These are phyloP conservation scores for Amauroascus niger DNA, from an alignment of 2,329 filamentous ascomycete genomes.

Conservation along the genomic window DNA sequence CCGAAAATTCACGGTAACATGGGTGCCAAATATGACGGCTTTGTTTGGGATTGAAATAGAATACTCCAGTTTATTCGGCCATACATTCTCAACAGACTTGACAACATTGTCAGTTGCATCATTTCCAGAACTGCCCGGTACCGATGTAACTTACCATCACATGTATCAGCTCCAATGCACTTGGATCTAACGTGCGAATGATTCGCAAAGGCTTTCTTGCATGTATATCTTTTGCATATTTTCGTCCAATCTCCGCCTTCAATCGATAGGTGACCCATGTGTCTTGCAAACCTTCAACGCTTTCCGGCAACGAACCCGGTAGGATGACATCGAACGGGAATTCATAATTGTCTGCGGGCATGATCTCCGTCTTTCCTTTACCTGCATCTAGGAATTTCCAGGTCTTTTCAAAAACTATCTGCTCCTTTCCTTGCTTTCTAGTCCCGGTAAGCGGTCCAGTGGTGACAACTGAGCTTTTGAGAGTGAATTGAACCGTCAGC, in stretches of 20 bases:
- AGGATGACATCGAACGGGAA: slow-evolving; percentile 69
- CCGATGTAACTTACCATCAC: slow-evolving; percentile 56
- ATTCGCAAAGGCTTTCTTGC: slow-evolving; percentile 69
- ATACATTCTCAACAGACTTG: slow-evolving; percentile 77
- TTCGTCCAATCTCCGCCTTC: slow-evolving; percentile 83
- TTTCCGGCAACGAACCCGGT: slow-evolving; percentile 64
- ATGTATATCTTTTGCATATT: slow-evolving; percentile 77
- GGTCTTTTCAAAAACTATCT: slow-evolving; percentile 55
- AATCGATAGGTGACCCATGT: slow-evolving; percentile 83
- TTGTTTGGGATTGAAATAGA: slow-evolving; percentile 88
- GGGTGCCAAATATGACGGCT: slow-evolving; percentile 87
- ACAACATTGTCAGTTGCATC: slow-evolving; percentile 1
- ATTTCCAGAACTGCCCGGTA: neutral
- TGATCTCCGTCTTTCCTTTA: slow-evolving; percentile 43
- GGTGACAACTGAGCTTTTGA: slow-evolving; percentile 19
- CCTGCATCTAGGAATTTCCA: slow-evolving; percentile 57
- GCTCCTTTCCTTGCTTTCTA: slow-evolving; percentile 35
- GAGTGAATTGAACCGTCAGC: neutral
- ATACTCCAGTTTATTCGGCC: slow-evolving; percentile 96
- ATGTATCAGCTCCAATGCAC: slow-evolving; percentile 67
- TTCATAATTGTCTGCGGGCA: slow-evolving; percentile 70
- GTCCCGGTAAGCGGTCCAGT: slow-evolving; percentile 28
- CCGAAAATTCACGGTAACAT: slow-evolving; percentile 71
- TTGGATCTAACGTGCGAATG: slow-evolving; percentile 65
- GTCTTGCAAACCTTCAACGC: slow-evolving; percentile 77